Evolutionary conservation across 1,139 yeast genomes (phyloP).

Genomic region (Yamadazyma trypodendri): DNA sequence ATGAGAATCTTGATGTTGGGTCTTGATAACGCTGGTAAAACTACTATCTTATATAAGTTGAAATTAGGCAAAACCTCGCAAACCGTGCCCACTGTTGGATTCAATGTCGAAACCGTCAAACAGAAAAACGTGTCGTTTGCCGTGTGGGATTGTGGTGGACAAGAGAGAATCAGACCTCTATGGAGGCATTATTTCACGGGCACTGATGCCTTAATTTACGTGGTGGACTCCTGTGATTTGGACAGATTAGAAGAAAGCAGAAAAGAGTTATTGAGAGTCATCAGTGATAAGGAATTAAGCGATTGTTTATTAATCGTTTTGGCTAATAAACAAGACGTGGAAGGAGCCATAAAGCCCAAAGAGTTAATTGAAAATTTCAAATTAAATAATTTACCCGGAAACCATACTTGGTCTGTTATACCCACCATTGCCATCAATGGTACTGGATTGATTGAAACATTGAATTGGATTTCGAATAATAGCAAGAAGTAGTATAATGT

Average conservation of each 20-base stretch:
- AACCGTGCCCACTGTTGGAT: conserved; percentile 93
- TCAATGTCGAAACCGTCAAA: conserved; percentile 89
- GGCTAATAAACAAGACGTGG: conserved; percentile 87
- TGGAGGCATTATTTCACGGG: conserved; percentile 97
- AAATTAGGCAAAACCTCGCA: conserved; percentile 74
- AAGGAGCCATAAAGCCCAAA: conserved; percentile 61
- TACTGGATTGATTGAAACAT: conserved; percentile 70
- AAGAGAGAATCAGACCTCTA: conserved; percentile 81
- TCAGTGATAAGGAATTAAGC: conserved; percentile 76
- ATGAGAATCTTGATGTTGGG: conserved; percentile 86
- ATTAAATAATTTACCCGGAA: conserved; percentile 50
- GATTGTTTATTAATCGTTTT: conserved; percentile 77
- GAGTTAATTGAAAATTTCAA: conserved; percentile 62
- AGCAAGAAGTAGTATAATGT: conserved; percentile 30
- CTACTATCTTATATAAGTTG: conserved; percentile 71
- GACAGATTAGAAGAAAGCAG: conserved; percentile 76
- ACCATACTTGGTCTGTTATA: conserved; percentile 72
- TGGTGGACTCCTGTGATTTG: conserved; percentile 78
- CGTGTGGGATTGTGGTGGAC: conserved; percentile 98
- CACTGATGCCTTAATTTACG: conserved; percentile 90
- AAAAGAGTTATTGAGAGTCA: conserved; percentile 72
- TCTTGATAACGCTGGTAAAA: conserved; percentile 89
- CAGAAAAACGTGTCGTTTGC: conserved; percentile 87
- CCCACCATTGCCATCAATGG: conserved; percentile 78
- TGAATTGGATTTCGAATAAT: conserved; percentile 72